Base-by-base conservation (phyloP, 495 filamentous ascomycete genomes). In the Penicillium cataractarum region DNA sequence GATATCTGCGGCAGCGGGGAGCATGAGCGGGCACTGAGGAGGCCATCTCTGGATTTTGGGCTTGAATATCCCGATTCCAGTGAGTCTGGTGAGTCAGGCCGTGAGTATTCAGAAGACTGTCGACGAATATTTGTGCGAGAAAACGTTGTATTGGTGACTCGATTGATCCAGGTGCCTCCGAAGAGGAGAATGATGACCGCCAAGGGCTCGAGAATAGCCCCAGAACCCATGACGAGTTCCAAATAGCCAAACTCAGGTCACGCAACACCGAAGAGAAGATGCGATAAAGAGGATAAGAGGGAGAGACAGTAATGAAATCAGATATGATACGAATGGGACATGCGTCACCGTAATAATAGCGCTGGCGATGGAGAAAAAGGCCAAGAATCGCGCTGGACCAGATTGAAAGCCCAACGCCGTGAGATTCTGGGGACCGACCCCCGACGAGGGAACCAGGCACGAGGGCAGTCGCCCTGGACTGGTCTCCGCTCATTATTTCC, bases 161-260 rank as follows among this genome's bases (percentile, higher is more conserved):
- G 73, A 55, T 87, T 87, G 56, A 87, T 82, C 82, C 83, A 86
- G 13, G 83, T 85, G 6, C 84, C 84, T 57, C 83, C 83, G 60
- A 86, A 81, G n/a, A 87, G 78, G 17, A 87, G 75, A 4, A 77
- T 74, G 39, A 87, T 71, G 15, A 87, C 83, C 8, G 82, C 79
- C 33, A 85, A 69, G 13, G 84, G 84, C 59, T 87, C 84, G 35
- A 84, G 63, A 46, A 86, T 63, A 27, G 76, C 81, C 7, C 82
- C 82, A 27, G 67, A 77, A 12, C 84, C 84, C 83, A 85, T 85
- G 60, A 31, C 73, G 66, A 26, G 19, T 24, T 24, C 42, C 8
- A 46, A 4, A 12, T 46, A 21, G 2, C 19, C 42, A 21, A 12
- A 12, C 2, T 21, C 19, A 4, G 2, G 21, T 7, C 17, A 13